These are phyloP conservation scores for Paspalum vaginatum DNA, from an alignment of 176 grass and related monocot genomes.

Conservation along the genomic window DNA sequence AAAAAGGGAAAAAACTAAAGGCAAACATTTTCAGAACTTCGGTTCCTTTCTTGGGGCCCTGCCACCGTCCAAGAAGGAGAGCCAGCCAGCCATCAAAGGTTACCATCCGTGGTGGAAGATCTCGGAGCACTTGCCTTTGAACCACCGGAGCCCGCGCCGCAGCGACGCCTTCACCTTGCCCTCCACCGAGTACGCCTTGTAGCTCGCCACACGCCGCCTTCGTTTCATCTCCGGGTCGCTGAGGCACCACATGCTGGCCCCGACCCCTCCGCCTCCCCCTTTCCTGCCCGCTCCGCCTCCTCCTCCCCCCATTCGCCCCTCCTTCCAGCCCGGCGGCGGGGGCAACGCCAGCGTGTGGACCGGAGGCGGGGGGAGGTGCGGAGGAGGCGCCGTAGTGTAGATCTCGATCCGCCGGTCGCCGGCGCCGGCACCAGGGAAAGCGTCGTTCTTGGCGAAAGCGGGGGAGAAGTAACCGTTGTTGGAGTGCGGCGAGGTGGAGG, in stretches of 20 bases:
- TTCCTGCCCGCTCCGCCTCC: constrained; percentile 18
- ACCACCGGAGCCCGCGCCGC: constrained; percentile 68
- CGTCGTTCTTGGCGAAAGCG: constrained; percentile 18
- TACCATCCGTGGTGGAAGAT: constrained; percentile 82
- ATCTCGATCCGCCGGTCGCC: constrained; percentile 61
- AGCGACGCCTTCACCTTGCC: constrained; percentile 79
- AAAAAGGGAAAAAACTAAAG: constrained; percentile 30
- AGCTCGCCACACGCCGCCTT: constrained; percentile 74
- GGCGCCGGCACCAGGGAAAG: constrained; percentile 40
- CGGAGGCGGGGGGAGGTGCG: constrained; percentile 35
- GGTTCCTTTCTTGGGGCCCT: constrained; percentile 28
- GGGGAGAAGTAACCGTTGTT: constrained; percentile 47
- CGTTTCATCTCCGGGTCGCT: constrained; percentile 86
- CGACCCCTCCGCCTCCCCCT: constrained; percentile 10
- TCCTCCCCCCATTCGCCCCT: constrained; percentile 45
- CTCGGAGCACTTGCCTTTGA: constrained; percentile 83
- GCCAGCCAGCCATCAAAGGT: constrained; percentile 23
- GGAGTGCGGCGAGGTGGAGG: constrained; percentile 33
- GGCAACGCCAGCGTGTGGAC: constrained; percentile 47
- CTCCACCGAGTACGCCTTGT: constrained; percentile 87
- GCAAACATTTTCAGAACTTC: constrained; percentile 35
- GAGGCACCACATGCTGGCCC: constrained; percentile 67
- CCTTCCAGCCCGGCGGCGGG: constrained; percentile 47
- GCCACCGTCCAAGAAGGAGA: constrained; percentile 25
- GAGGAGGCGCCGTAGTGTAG: constrained; percentile 49